Percentiles rank a stretch among this genome's conserved stretches.
phyloP scores from a whole-genome alignment of 257 asterid species.

The Solanum etuberosum region DNA sequence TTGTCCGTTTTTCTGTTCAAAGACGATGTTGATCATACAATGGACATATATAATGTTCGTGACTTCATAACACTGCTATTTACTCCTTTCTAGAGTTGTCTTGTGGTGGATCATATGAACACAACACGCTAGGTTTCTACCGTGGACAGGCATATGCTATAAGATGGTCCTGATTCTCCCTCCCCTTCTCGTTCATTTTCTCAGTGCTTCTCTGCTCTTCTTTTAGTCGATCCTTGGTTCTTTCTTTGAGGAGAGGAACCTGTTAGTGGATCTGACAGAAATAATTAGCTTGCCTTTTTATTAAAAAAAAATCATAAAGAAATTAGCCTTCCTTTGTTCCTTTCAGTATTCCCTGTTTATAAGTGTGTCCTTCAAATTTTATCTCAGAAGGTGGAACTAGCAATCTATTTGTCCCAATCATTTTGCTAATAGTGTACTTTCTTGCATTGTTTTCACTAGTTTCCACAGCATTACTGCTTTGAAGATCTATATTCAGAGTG shows the following conservation, averaged over 20 bases:
- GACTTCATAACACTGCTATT: background rate
- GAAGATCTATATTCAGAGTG: slow-evolving; percentile 72
- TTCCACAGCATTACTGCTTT: slow-evolving; percentile 59
- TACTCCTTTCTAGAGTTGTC: background rate
- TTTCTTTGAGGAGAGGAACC: background rate
- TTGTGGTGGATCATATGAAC: background rate
- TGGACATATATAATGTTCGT: background rate
- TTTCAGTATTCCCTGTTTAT: background rate
- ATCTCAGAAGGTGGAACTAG: background rate
- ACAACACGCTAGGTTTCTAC: background rate
- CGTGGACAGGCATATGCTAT: background rate
- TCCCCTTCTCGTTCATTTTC: background rate
- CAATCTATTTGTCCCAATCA: background rate
- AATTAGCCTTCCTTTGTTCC: background rate
- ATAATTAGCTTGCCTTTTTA: background rate
- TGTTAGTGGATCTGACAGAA: background rate
- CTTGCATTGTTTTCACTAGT: slow-evolving; percentile 23
- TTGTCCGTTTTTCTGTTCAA: background rate
- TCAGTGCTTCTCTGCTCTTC: background rate
- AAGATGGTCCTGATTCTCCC: background rate
- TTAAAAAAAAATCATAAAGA: background rate
- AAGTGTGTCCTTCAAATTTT: background rate
- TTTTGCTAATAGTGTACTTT: background rate
- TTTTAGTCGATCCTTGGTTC: background rate
- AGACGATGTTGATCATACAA: background rate